These are phyloP conservation scores for Kazachstania martiniae DNA, from an alignment of 805 yeast genomes.

Conservation along the genomic window DNA sequence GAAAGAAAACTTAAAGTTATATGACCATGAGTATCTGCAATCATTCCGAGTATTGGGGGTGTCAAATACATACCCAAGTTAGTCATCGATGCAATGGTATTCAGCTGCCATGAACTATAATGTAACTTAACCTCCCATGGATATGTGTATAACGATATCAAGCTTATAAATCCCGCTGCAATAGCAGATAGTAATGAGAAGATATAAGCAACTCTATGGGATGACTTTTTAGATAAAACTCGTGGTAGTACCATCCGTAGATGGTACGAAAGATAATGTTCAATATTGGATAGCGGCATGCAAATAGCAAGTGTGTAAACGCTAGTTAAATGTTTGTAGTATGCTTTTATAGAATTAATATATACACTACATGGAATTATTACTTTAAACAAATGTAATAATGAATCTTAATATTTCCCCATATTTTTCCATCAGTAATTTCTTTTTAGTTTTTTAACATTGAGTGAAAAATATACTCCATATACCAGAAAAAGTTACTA, in stretches of 20 bases:
- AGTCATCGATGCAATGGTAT: conserved; percentile 62
- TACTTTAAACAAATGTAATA: too few relatives aligned
- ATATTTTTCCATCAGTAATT: too few relatives aligned
- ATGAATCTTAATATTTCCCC: too few relatives aligned
- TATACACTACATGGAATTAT: too few relatives aligned
- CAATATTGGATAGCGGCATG: conserved; percentile 22
- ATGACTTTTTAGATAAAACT: conserved; percentile 30
- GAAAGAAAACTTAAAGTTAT: conserved; percentile 56
- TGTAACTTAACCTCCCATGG: conserved; percentile 49
- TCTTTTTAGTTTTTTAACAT: too few relatives aligned
- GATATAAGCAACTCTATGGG: conserved; percentile 42
- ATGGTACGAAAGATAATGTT: conserved; percentile 32
- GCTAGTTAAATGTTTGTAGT: too few relatives aligned
- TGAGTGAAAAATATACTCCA: too few relatives aligned
- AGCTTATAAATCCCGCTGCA: conserved; percentile 69
- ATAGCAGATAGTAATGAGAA: conserved; percentile 56
- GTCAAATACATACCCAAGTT: conserved; percentile 78
- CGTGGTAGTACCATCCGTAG: conserved; percentile 34
- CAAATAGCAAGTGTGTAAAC: background rate
- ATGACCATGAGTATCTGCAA: conserved; percentile 82
- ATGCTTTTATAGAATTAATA: too few relatives aligned
- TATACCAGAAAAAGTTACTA: too few relatives aligned
- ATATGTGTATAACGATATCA: conserved; percentile 72
- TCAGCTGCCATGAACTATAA: conserved; percentile 56
- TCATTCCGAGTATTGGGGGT: conserved; percentile 69